These are phyloP conservation scores for Letharia lupina DNA, from an alignment of 495 filamentous ascomycete species.

Conservation along the genomic window DNA sequence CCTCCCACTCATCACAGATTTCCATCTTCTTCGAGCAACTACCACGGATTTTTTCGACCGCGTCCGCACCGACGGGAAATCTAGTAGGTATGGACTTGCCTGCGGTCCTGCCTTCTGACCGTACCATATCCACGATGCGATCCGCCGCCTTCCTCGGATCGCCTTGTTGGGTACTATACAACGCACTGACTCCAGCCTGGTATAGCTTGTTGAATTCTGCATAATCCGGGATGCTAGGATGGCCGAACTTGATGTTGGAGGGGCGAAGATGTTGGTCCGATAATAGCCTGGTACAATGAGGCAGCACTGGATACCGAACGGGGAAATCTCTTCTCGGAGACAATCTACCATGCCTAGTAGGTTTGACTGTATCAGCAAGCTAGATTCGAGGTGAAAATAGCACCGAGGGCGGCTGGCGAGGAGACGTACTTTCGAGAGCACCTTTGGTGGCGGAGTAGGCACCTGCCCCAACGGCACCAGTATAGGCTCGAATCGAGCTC, in stretches of 20 bases:
- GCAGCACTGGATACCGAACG: conserved; percentile 29
- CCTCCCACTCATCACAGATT: background rate
- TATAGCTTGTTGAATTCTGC: background rate
- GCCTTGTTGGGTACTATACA: background rate
- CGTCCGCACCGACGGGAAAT: background rate
- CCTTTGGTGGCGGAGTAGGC: conserved; percentile 32
- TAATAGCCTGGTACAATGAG: conserved; percentile 34
- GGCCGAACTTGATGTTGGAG: background rate
- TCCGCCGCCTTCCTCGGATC: background rate
- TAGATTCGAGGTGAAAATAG: background rate
- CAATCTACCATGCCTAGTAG: conserved; percentile 20
- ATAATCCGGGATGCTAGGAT: background rate
- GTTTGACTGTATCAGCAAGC: background rate
- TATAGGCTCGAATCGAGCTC: too few relatives aligned
- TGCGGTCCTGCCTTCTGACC: background rate
- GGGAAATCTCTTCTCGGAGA: conserved; percentile 26
- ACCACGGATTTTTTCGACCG: background rate
- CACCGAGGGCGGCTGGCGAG: background rate
- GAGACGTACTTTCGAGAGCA: conserved; percentile 20
- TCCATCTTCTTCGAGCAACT: background rate
- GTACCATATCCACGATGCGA: background rate
- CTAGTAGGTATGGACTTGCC: background rate
- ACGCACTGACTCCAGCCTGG: background rate
- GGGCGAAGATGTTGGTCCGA: conserved; percentile 27
- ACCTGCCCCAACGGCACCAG: conserved; percentile 17